Base-by-base conservation (phyloP, 2,329 filamentous ascomycete genomes). In the Torrubiella hemipterigena region DNA sequence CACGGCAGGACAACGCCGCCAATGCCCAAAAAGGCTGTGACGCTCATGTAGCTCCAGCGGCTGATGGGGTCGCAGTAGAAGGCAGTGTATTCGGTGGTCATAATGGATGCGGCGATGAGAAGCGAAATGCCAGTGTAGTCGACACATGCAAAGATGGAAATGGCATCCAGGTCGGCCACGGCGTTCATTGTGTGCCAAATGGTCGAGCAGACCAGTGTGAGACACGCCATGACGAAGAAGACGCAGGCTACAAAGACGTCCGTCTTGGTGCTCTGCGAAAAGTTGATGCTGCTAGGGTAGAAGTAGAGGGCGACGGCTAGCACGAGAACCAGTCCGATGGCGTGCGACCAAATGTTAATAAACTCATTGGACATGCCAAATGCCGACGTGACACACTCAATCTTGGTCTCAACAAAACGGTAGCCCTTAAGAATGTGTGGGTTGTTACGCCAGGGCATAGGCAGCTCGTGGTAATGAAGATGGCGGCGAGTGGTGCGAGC, bases 161-260 rank as follows among this genome's bases (percentile, higher is more conserved):
- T 81, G 25, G 93, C 73, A 14, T 77, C 74, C 47, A 93, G 78
- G 43, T 93, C 83, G 13, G 89, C 86, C 33, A 96, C 93, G 46
- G 84, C 85, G 61, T 89, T 94, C 86, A 98, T 96, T 17, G 91
- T 95, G 61, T 98, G 91, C 91, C 91, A 98, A 50, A 96, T 77
- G 40, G 81, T 89, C 39, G 82, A 93, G 75, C 91, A 98, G 50
- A 89, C 76, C 33, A 98, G 73, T 49, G 89, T 96, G 56, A 96
- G 86, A 65, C 79, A 86, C 27, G 91, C 91, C 29, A 89, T 91
- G 49, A 93, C 83, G 63, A 98, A 95, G 68, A 98, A 98, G 42
- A 93, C 71, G 15, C 82, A 86, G 1, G 89, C 87, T 39, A 98
- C 86, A 49, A 91, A 72, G 37, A 96, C 74, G 51, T 98, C 91